phyloP scores from a whole-genome alignment of 768 basidiomycete genomes.

The Leucosporidium scottii region DNA sequence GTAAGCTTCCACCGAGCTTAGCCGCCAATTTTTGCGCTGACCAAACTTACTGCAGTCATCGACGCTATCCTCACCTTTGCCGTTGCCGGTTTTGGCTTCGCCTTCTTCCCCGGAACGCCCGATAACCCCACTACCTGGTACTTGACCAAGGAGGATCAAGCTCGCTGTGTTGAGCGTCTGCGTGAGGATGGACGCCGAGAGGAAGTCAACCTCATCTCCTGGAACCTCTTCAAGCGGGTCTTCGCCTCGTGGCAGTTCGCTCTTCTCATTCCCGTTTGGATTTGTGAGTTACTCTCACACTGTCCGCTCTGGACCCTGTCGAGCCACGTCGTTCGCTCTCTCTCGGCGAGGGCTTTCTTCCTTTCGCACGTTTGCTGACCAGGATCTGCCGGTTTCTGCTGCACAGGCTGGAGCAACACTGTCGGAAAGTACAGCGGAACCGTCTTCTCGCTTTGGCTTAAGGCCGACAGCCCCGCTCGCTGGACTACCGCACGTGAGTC shows the following conservation, averaged over 20 bases:
- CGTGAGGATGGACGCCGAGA: not conserved
- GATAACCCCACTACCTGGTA: not conserved
- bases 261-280: not conserved
- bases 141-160: not conserved
- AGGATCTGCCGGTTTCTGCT: not conserved
- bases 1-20: too few relatives aligned
- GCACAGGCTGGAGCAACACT: slow-evolving; percentile 2
- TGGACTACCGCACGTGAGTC: too few relatives aligned
- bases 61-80: not conserved
- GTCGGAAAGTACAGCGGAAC: slow-evolving; percentile 2
- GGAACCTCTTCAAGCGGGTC: not conserved
- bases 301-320: not conserved
- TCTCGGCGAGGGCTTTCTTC: not conserved
- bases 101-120: not conserved
- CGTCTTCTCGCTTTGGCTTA: slow-evolving; percentile 4
- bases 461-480: not conserved
- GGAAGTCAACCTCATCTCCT: not conserved
- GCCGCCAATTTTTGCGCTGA: too few relatives aligned
- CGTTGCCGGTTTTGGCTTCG: not conserved
- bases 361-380: not conserved
- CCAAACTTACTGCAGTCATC: slow-evolving; percentile 1
- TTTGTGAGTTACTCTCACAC: not conserved
- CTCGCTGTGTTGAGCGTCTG: not conserved
- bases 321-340: not conserved
- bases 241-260: not conserved